Percentiles rank a stretch among this genome's conserved stretches.
These are phyloP conservation scores for Eucalyptus cloeziana DNA, from an alignment of 345 rosid genomes.

Conservation along the genomic window DNA sequence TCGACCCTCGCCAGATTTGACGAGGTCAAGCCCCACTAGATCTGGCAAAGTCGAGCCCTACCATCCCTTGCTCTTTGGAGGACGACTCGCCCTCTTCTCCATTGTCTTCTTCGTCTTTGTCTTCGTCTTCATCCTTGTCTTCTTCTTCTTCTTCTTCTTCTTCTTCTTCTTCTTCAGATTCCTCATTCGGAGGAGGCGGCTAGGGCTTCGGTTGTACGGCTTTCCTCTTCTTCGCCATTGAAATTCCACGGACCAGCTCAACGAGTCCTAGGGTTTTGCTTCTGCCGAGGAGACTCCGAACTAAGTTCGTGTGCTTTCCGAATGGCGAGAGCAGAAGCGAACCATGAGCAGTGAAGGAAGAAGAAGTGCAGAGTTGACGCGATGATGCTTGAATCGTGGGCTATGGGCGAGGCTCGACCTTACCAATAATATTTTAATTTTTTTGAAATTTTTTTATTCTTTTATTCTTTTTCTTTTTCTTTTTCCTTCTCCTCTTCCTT, in stretches of 20 bases:
- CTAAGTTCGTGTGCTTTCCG: background rate
- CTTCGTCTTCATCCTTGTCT: background rate
- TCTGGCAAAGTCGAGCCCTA: too few species aligned
- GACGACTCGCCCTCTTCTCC: background rate
- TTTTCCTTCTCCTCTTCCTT: too few species aligned
- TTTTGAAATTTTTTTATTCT: too few species aligned
- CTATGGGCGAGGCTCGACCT: background rate
- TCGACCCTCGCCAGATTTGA: too few species aligned
- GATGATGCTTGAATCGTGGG: background rate
- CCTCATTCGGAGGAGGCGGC: slow-evolving; percentile 6
- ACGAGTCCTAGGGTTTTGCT: background rate
- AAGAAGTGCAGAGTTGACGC: background rate
- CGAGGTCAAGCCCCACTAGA: too few species aligned
- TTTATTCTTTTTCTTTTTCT: too few species aligned
- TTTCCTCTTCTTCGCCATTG: slow-evolving; percentile 1
- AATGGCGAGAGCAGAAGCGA: background rate
- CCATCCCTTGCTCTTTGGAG: background rate
- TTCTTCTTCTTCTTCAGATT: slow-evolving; percentile 3
- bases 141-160: slow-evolving; percentile 15
- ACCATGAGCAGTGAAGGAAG: background rate
- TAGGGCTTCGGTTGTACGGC: slow-evolving; percentile 6
- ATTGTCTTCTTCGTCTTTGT: background rate
- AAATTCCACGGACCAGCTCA: background rate
- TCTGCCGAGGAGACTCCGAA: background rate
- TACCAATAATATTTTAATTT: too few species aligned